Base-by-base conservation (phyloP, 2,329 filamentous ascomycete genomes). In the Pochonia chlamydosporia region DNA sequence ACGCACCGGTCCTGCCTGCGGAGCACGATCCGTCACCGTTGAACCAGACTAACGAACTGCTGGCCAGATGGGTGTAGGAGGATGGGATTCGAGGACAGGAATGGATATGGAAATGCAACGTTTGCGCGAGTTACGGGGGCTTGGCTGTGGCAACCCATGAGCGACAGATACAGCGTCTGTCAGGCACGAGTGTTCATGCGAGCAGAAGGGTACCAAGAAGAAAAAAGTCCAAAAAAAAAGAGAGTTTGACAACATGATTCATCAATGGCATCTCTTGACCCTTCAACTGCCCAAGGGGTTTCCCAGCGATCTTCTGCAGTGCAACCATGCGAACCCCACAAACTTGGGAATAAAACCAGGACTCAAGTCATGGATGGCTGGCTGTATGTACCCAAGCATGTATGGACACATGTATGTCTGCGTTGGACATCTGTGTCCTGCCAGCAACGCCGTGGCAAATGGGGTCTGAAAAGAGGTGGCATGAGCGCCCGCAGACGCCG, bases 301-400 rank as follows among this genome's bases (percentile, higher is more conserved):
- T 24, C 40, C 24, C 41, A 49, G 24, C 49, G 31, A 48, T 52
- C 43, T 37, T 33, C 50, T 55, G 47, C 35, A 37, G 49, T 55
- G 53, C 47, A 41, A 54, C 52, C 24, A 40, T 44, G 49, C 48
- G 31, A 33, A 47, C 53, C 47, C 53, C 50, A 47, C 48, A 54
- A 51, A 46, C 5, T 20, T 35, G 33, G 7, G 33, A 18, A 36
- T 9, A 11, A 11, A 23, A 8, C 11, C 35, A 39, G 35, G 16
- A 16, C 21, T 37, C n/a, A n/a, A n/a, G n/a, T n/a, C n/a, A n/a
- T n/a, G n/a, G n/a, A 21, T 39, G 20, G 35, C 35, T 39, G 18
- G 20, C 9, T 23, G 9, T 13, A 23, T 23, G 18, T 21, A 23
- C 31, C 31, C n/a, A 35, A 9, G 31, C n/a, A 35, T 35, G 30